Evolutionary conservation across 768 basidiomycete species (phyloP).

Genomic region (Boletus pseudo-olivaceus): DNA sequence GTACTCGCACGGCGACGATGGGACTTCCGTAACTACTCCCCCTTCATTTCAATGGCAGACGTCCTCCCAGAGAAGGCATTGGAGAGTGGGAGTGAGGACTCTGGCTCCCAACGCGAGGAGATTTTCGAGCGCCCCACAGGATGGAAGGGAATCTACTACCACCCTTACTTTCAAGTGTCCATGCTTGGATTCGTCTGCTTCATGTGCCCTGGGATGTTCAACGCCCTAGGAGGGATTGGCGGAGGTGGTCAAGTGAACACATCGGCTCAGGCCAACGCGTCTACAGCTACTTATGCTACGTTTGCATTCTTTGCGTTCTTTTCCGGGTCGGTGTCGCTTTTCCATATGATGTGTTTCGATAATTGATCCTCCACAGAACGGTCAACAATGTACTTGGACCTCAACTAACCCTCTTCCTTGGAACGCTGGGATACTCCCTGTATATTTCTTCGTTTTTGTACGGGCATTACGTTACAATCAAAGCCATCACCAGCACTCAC

Average conservation of each 20-base stretch:
- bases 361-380: conserved; percentile 41
- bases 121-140: conserved; percentile 49
- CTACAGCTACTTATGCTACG: conserved; percentile 62
- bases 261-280: conserved; percentile 64
- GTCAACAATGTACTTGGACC: conserved; percentile 82
- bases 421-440: conserved; percentile 71
- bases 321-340: conserved; percentile 50
- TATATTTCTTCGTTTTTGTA: conserved; percentile 75
- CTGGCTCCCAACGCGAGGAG: conserved; percentile 24
- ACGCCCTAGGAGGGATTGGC: conserved; percentile 76
- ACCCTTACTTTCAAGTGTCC: conserved; percentile 42
- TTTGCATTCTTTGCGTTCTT: conserved; percentile 65
- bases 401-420: conserved; percentile 66
- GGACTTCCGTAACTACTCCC: background rate
- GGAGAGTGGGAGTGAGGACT: conserved; percentile 29
- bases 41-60: conserved; percentile 15
- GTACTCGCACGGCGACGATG: conserved; percentile 1
- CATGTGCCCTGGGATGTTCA: conserved; percentile 69
- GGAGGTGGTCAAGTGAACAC: conserved; percentile 72
- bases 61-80: conserved; percentile 16
- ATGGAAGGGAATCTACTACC: conserved; percentile 53
- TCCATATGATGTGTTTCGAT: background rate
- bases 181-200: conserved; percentile 68
- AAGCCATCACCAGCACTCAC: background rate
- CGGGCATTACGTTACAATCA: conserved; percentile 21